Base-by-base conservation (phyloP, 1,139 yeast species). In the Candida tropicalis region DNA sequence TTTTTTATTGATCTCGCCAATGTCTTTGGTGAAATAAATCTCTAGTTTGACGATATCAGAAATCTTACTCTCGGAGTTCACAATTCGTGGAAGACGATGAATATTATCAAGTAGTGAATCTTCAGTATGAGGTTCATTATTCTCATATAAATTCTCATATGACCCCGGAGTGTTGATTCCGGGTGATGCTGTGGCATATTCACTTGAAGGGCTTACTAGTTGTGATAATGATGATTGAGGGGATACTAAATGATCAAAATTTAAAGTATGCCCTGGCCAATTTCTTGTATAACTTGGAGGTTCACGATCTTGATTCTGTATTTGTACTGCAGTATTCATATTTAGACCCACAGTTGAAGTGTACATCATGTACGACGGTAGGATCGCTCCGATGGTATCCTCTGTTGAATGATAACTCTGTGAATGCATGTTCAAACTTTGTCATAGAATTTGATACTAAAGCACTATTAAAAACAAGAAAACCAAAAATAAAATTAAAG, bases 361-460 rank as follows among this genome's bases (percentile, higher is more conserved):
- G 56, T 65, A 72, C 77, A 73, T 72, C 26, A 70, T 69, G 51
- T 73, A 73, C 13, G 77, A 71, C 2, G 79, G 79, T n/a, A 73
- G 62, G 18, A 73, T 73, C 1, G 47, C 44, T 35, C 53, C 42
- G 3, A 51, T 38, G 2, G 52, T 47, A 7, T 51, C 56, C 24
- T 51, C 51, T 27, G 33, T 31, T 1, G 35, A 31, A 10, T n/a
- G 22, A 10, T 29, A 16, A 15, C 5, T 17, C 17, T 11, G 6
- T 11, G 33, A 29, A 29, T 12, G 3, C 33, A 29, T 29, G n/a
- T n/a, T 17, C 10, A 3, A 9, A n/a, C 2, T 16, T 10, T 29
- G n/a, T 29, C 11, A 16, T 12, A 29, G 22, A 7, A 13, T n/a
- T n/a, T n/a, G n/a, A n/a, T n/a, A n/a, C n/a, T n/a, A 17, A 29